Conservation (phyloP, 768 basidiomycete species). For the Podaxis sp. region DNA sequence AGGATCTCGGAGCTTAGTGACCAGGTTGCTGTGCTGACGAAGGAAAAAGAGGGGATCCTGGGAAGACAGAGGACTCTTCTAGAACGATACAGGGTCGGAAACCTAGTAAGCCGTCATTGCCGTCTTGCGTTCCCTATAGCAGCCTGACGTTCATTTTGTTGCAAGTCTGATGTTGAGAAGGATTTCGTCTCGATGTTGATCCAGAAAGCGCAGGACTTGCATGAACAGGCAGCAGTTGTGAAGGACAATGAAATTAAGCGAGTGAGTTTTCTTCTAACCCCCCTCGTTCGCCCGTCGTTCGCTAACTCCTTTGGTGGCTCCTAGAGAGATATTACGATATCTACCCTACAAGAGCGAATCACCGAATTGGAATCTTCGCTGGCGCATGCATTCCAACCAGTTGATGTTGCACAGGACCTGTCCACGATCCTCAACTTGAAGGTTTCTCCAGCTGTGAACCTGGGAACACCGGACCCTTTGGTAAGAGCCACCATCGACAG, state of each 20-base stretch:
- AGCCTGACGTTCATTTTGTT: background rate
- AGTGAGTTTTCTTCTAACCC: slow-evolving; percentile 29
- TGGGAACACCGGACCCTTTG: slow-evolving; percentile 8
- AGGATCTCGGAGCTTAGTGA: slow-evolving; percentile 19
- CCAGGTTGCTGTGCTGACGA: slow-evolving; percentile 20
- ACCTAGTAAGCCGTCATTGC: slow-evolving; percentile 37
- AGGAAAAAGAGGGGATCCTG: slow-evolving; percentile 26
- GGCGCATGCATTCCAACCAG: slow-evolving; percentile 41
- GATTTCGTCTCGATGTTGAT: slow-evolving; percentile 46
- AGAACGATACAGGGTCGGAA: slow-evolving; percentile 43
- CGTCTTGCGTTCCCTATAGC: background rate
- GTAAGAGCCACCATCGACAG: background rate
- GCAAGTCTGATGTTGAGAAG: slow-evolving; percentile 50
- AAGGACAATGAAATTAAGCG: slow-evolving; percentile 59
- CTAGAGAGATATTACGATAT: slow-evolving; percentile 50
- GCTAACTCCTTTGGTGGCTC: background rate
- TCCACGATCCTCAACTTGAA: slow-evolving; percentile 42
- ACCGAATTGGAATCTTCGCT: slow-evolving; percentile 44
- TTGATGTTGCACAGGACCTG: slow-evolving; percentile 22
- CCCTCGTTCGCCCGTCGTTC: slow-evolving; percentile 8
- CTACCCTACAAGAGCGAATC: slow-evolving; percentile 43
- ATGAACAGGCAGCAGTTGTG: slow-evolving; percentile 52
- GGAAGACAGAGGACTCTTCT: slow-evolving; percentile 29
- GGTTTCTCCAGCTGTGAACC: slow-evolving; percentile 39
- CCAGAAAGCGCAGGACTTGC: slow-evolving; percentile 41